Conservation (phyloP, 192 early-diverging fungal species). For the Podila minutissima region DNA sequence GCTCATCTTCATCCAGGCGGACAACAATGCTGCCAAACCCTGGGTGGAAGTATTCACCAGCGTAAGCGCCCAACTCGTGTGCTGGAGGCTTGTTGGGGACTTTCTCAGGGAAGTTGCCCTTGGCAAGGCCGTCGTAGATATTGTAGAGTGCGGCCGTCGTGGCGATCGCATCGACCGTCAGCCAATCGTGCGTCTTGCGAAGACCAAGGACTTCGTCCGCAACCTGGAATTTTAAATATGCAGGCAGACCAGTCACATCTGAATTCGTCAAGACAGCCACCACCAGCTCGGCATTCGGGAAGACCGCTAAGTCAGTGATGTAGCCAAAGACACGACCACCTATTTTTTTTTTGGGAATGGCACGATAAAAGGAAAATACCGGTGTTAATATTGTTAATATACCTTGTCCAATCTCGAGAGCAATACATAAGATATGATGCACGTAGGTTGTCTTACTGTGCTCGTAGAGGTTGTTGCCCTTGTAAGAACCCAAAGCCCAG, state of each 20-base stretch:
- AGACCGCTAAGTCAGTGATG: background rate
- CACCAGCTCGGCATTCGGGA: background rate
- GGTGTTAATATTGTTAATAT: no score
- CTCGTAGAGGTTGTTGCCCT: background rate
- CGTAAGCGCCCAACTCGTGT: background rate
- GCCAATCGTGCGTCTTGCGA: background rate
- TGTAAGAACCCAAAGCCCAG: background rate
- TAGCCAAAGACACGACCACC: background rate
- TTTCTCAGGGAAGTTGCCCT: background rate
- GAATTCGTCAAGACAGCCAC: background rate
- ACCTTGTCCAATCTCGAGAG: background rate
- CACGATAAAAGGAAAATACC: no score
- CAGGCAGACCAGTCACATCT: background rate
- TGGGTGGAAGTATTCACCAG: background rate
- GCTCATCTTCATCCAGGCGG: background rate
- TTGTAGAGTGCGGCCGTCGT: background rate
- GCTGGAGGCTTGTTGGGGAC: background rate
- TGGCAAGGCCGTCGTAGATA: background rate
- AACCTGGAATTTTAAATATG: background rate
- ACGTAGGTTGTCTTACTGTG: background rate
- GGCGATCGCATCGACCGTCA: background rate
- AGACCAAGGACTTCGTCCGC: constrained; percentile 3
- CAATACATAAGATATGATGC: no score
- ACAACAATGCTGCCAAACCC: background rate
- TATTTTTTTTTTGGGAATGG: background rate